Conservation (phyloP, 2,329 filamentous ascomycete genomes). For the Xylariaceae sp. region DNA sequence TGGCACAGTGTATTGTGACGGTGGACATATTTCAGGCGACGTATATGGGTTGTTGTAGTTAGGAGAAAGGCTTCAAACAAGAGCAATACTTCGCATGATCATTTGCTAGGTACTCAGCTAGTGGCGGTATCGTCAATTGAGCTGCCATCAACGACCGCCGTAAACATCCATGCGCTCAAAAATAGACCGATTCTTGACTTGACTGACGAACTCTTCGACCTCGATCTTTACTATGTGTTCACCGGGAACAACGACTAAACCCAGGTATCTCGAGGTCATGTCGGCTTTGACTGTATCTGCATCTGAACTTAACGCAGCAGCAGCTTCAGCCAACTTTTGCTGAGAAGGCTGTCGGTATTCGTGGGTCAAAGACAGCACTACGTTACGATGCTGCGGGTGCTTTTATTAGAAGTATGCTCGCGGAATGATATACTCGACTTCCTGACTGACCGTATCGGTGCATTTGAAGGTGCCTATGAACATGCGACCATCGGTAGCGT, state of each 20-base stretch:
- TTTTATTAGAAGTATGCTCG: no score
- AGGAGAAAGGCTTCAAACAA: no score
- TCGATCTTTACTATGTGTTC: slow-evolving; percentile 84
- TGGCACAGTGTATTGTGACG: no score
- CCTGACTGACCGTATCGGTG: slow-evolving; percentile 71
- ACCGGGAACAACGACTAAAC: slow-evolving; percentile 84
- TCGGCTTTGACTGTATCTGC: slow-evolving; percentile 54
- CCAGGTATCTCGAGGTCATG: slow-evolving; percentile 82
- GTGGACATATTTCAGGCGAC: no score
- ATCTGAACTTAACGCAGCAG: slow-evolving; percentile 25
- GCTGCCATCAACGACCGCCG: neutral
- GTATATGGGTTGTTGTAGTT: no score
- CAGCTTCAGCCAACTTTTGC: slow-evolving; percentile 37
- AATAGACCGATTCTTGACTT: slow-evolving; percentile 33
- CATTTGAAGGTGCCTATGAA: slow-evolving; percentile 93
- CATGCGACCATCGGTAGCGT: slow-evolving; percentile 77
- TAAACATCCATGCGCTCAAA: slow-evolving; percentile 20
- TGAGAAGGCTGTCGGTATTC: slow-evolving; percentile 78
- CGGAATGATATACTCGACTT: slow-evolving; percentile 1
- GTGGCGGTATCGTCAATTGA: no score
- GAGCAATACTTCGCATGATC: no score
- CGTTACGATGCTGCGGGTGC: slow-evolving; percentile 69
- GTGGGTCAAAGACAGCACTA: slow-evolving; percentile 80
- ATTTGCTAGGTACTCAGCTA: no score
- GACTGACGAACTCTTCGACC: slow-evolving; percentile 69